Base-by-base conservation (phyloP, 2,329 filamentous ascomycete species). In the Cephalotrichum gorgonifer region DNA sequence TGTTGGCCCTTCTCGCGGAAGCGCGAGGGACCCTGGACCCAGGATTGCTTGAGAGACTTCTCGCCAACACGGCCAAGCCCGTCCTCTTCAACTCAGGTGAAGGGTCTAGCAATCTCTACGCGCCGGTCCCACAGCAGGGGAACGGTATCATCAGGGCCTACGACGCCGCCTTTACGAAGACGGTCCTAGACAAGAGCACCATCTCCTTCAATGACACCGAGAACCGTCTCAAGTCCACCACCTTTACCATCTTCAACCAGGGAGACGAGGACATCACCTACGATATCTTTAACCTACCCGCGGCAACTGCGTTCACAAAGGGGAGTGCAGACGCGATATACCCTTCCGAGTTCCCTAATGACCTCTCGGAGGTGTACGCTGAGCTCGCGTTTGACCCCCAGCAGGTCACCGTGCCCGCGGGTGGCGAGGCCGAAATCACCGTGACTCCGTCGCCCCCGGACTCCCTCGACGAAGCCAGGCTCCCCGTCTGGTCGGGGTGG, bases 181-280 rank as follows among this genome's bases (percentile, higher is more conserved):
- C 73, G 2, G 57, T 76, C 12, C 64, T 83, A 20, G 73, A 71
- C 55, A 71, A 69, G 9, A 75, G 75, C n/a, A 76, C 73, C 59
- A 62, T 85, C 14, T 72, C 76, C 3, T 82, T 83, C 64, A 83
- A 84, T 58, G 80, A 85, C 59, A 80, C 78, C 0, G 75, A 77
- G 54, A 60, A 83, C 65, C 73, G 80, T 53, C 59, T 60, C 43
- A 60, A 66, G 11, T 65, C 64, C 2, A 64, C 72, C 41, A 71
- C 72, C 53, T 79, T 84, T 57, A 72, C 67, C 35, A 68, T 85
- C 54, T 69, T 62, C 55, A 85, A 84, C 65, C 66, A 66, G 5
- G 75, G 73, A 43, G 61, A 61, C 15, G 64, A 67, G 23, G 60
- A 66, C 0, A 60, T 79, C 45, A 74, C 72, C 6, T 81, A 79